Conservation (phyloP, 352 stramenopile species). For the Globisporangium nodosum region DNA sequence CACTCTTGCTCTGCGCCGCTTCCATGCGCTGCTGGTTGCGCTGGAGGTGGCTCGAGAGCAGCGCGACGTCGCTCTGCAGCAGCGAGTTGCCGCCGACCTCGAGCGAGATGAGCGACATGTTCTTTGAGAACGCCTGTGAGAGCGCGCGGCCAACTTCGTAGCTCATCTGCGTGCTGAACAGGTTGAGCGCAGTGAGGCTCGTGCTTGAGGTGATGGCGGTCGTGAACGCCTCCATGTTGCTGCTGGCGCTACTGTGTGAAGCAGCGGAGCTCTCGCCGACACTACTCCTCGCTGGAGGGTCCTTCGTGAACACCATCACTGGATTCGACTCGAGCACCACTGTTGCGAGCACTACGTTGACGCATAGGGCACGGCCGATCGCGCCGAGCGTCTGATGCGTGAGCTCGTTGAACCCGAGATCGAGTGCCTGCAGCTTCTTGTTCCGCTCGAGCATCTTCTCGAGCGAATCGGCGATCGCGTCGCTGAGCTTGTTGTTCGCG, state of each 20-base stretch:
- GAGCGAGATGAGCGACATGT: constrained; percentile 38
- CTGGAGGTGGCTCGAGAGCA: constrained; percentile 29
- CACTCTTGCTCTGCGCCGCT: constrained; percentile 22
- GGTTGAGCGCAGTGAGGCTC: constrained; percentile 43
- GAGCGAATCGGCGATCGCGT: constrained; percentile 30
- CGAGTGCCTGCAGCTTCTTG: constrained; percentile 39
- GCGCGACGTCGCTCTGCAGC: constrained; percentile 37
- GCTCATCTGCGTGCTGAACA: constrained; percentile 58
- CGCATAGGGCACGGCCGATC: constrained; percentile 31
- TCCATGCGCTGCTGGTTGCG: constrained; percentile 38
- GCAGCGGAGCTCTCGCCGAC: neutral
- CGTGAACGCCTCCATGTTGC: constrained; percentile 34
- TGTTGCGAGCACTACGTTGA: constrained; percentile 44
- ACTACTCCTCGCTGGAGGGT: constrained; percentile 1
- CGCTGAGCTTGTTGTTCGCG: constrained; percentile 47
- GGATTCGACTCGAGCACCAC: constrained; percentile 59
- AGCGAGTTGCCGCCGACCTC: constrained; percentile 47
- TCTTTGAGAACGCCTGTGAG: constrained; percentile 38
- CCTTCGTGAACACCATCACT: constrained; percentile 28
- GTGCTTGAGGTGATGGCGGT: constrained; percentile 25
- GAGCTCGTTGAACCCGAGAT: constrained; percentile 55
- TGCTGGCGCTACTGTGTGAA: constrained; percentile 4
- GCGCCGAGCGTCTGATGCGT: constrained; percentile 27
- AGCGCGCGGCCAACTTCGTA: constrained; percentile 41
- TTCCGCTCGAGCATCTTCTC: constrained; percentile 56